Evolutionary conservation across 1,139 yeast species (phyloP).

Genomic region (Yamadazyma jaroonii): DNA sequence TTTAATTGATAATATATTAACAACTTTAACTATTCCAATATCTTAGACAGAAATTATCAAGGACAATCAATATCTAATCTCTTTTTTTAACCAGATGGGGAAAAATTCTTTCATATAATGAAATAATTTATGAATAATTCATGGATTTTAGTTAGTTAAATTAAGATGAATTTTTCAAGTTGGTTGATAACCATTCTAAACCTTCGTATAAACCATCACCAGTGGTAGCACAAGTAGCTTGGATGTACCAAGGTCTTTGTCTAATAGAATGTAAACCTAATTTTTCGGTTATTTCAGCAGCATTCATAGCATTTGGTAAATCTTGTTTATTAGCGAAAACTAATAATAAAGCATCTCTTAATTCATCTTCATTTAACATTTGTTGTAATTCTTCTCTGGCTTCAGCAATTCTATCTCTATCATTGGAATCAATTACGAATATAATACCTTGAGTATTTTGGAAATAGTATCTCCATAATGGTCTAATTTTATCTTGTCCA

Average conservation of each 20-base stretch:
- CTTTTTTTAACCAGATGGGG: not conserved
- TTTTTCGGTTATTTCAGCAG: conserved; percentile 44
- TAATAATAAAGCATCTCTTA: conserved; percentile 40
- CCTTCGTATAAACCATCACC: conserved; percentile 46
- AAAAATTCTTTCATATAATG: not conserved
- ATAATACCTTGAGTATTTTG: conserved; percentile 44
- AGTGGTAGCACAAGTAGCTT: conserved; percentile 42
- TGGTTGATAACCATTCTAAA: conserved; percentile 42
- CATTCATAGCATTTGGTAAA: conserved; percentile 45
- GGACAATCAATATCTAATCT: too few relatives aligned
- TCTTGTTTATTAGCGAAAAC: conserved; percentile 44
- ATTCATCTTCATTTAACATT: conserved; percentile 44
- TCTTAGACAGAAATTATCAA: not conserved
- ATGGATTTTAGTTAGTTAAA: not conserved
- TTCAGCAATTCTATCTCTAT: conserved; percentile 44
- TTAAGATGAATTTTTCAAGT: conserved; percentile 25
- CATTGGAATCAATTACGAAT: conserved; percentile 42
- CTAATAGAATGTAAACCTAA: conserved; percentile 42
- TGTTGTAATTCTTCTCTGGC: conserved; percentile 45
- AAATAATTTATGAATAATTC: not conserved
- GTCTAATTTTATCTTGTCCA: conserved; percentile 45
- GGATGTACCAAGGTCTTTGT: conserved; percentile 45
- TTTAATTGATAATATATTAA: conserved; percentile 2
- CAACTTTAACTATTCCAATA: conserved; percentile 3
- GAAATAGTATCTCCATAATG: conserved; percentile 44